Conservation (phyloP, 805 yeast species). For the Metschnikowia cerradonensis region DNA sequence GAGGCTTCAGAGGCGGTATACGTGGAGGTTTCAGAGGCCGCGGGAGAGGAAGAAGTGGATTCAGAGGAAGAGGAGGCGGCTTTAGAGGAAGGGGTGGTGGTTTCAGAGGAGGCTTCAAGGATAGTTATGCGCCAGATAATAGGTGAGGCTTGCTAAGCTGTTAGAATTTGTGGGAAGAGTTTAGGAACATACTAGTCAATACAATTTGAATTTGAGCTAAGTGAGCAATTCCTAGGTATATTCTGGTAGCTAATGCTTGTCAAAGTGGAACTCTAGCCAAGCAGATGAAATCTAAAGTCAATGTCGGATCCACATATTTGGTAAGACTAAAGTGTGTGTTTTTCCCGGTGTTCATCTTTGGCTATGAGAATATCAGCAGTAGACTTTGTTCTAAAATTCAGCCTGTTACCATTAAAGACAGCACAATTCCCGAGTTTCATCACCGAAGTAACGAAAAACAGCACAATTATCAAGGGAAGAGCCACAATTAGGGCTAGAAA, state of each 20-base stretch:
- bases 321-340: not conserved
- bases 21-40: slow-evolving; percentile 45
- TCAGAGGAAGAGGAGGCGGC: slow-evolving; percentile 21
- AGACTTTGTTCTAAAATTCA: not conserved
- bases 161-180: not conserved
- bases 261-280: not conserved
- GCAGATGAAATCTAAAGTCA: not conserved
- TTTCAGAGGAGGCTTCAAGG: slow-evolving; percentile 21
- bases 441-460: not conserved
- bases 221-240: not conserved
- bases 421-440: not conserved
- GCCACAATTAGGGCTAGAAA: not conserved
- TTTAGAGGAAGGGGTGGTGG: slow-evolving; percentile 24
- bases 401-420: too few species aligned
- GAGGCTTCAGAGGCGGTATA: slow-evolving; percentile 41
- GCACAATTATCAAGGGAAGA: not conserved
- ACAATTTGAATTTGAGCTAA: not conserved
- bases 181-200: not conserved
- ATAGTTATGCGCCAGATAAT: slow-evolving; percentile 2
- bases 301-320: not conserved
- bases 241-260: not conserved
- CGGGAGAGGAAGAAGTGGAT: slow-evolving; percentile 27
- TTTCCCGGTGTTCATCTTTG: not conserved
- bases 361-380: not conserved
- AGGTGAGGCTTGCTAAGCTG: not conserved